Evolutionary conservation across 164 flowering plant species (phyloP).

Genomic region (grape (Vitis vinifera)): DNA sequence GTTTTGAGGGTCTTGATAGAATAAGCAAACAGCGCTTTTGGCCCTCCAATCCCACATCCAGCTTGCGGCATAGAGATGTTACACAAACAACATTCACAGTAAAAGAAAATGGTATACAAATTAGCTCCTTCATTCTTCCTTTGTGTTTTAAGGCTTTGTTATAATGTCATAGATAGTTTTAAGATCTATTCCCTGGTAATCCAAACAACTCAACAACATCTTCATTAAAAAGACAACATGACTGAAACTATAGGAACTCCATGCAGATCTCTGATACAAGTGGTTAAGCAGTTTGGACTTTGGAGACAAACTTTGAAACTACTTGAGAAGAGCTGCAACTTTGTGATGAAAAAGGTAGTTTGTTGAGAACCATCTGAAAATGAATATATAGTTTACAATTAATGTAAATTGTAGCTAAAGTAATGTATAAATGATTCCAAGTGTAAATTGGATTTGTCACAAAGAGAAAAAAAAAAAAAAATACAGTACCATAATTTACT

Average conservation of each 20-base stretch:
- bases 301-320: no score
- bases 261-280: no score
- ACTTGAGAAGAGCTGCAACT: no score
- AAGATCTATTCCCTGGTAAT: conserved; percentile 3
- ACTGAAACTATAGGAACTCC: not conserved
- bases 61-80: conserved; percentile 20
- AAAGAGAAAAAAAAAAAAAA: no score
- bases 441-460: no score
- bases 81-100: conserved; percentile 13
- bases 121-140: conserved; percentile 10
- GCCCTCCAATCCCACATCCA: not conserved
- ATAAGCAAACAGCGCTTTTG: not conserved
- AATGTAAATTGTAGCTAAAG: no score
- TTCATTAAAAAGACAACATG: not conserved
- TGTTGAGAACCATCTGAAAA: no score
- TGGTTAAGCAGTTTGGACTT: no score
- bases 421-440: no score
- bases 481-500: no score
- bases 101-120: conserved; percentile 22
- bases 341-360: no score
- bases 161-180: conserved; percentile 12
- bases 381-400: no score
- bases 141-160: not conserved
- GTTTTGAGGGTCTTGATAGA: conserved; percentile 9
- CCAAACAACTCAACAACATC: not conserved